Percentiles rank a stretch among this genome's conserved stretches.
Evolutionary conservation across 768 basidiomycete genomes (phyloP).

Genomic region (Mycena alexandri): DNA sequence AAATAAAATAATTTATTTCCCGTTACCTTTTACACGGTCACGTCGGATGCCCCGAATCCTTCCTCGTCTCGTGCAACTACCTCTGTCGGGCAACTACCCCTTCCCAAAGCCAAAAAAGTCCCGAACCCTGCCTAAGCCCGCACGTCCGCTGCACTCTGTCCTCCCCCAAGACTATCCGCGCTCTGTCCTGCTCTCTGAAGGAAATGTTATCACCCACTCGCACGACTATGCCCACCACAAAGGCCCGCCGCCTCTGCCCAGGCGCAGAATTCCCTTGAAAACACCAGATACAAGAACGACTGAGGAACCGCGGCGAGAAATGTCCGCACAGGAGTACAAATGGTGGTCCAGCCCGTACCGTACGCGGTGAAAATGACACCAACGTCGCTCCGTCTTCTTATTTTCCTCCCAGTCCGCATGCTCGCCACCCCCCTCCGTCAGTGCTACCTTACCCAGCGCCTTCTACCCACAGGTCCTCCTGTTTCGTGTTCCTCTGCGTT

Average conservation of each 20-base stretch:
- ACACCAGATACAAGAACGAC: constrained; percentile 32
- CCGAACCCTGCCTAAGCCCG: constrained; percentile 45
- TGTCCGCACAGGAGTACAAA: constrained; percentile 70
- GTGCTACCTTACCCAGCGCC: constrained; percentile 63
- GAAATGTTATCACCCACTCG: constrained; percentile 68
- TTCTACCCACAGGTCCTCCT: constrained; percentile 68
- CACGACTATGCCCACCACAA: constrained; percentile 69
- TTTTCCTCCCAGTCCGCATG: constrained; percentile 71
- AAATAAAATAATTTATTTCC: too few species aligned
- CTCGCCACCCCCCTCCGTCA: constrained; percentile 71
- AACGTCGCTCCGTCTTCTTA: constrained; percentile 9
- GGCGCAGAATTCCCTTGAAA: constrained; percentile 36
- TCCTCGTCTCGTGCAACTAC: constrained; percentile 67
- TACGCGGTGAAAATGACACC: constrained; percentile 50
- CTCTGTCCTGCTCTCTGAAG: constrained; percentile 72
- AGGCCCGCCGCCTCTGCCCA: constrained; percentile 62
- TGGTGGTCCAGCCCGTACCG: constrained; percentile 87
- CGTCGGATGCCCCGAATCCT: constrained; percentile 75
- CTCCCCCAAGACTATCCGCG: constrained; percentile 58
- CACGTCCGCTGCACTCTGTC: constrained; percentile 56
- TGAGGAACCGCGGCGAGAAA: constrained; percentile 62
- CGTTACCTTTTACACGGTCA: neutral
- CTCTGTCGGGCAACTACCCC: constrained; percentile 42
- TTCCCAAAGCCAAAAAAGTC: constrained; percentile 6
- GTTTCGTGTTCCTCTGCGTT: neutral